Evolutionary conservation across 345 rosid species (phyloP), one percentile per base, ranked within the genome.

Genomic region (Boechera stricta): DNA sequence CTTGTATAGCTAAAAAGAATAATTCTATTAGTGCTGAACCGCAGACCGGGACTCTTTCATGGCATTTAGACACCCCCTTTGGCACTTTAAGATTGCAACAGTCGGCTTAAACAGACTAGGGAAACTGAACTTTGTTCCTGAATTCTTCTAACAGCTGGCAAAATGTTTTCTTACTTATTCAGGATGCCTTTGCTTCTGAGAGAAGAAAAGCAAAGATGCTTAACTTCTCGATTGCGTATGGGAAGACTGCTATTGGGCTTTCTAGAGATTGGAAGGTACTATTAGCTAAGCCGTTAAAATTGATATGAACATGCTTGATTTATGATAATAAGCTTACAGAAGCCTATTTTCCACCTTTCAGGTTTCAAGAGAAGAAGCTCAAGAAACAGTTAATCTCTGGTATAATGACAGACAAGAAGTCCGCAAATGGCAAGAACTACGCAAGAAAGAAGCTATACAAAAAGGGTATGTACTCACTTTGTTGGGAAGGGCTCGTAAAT

Each of bases 121-220:
- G 55, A 45, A 64, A 47, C 36, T n/a, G 28, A 39, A 28, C 33
- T 51, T 49, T 69, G 72, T 33, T 29, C 39, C 55, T 53, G 67
- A 51, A 11, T 76, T 54, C 66, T 33, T 62, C 26, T 59, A 71
- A 71, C 49, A 24, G 67, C 4, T 47, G 28, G 36, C 26, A 21
- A 71, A 44, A 24, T 47, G 60, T 58, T 49, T 35, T 68, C 63
- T 28, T 60, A 72, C 36, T 44, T 53, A 38, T 71, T 47, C 82
- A 90, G 95, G 95, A 92, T 73, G 90, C 89, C 51, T 92, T 87
- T 80, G 93, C 72, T 72, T 89, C 95, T 41, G 92, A 90, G 79
- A 83, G 95, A 86, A 85, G 96, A 76, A 90, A 91, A 80, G 93
- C 97, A 31, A 94, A 94, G 82, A 94, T 94, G 98, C 97, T 94